Evolutionary conservation across 371 early-diverging fungal genomes (phyloP), one percentile per base, ranked within the genome.

Genomic region (Neoconidiobolus thromboides): DNA sequence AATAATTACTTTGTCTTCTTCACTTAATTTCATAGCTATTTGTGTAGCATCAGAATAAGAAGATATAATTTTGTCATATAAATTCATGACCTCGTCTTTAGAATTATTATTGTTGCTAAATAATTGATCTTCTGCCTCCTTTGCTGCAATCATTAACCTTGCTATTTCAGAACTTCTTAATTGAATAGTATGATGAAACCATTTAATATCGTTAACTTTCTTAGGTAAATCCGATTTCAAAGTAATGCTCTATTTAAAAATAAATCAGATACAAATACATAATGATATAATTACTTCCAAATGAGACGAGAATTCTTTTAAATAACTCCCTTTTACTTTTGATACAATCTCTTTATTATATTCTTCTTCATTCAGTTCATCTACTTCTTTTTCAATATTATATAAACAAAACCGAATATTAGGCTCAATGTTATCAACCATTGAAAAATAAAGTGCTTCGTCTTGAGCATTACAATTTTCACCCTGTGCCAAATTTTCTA

Each of bases 361-460:
- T 9, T 51, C 7, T 14, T 38, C 52, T 6, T 14, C 52, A 10
- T 51, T 38, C 52, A 51, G 14, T 7, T 14, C 14, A 36, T 51
- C 36, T 10, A 10, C 47, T 6, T 54, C 40, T 2, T 14, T 3
- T 12, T 41, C 15, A n/a, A 57, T 10, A 46, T 57, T 42, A 37
- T 57, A 57, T 4, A 43, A 15, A 15, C 57, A 57, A 43, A 57
- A 57, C 43, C 57, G 41, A n/a, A 57, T 42, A 37, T 44, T 57
- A 10, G 57, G 57, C 40, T 57, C 57, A 57, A 57, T 41, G 26
- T 15, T n/a, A 26, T 57, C 40, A 43, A 39, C 14, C 14, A 57
- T n/a, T 3, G 15, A 15, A 41, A 38, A 44, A 26, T 57, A 57
- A 15, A 57, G 9, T 3, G 57, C 40, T 57, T 57, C n/a, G 43